Evolutionary conservation across 129 eudicot species (phyloP).

Genomic region (Saussurea involucrata): DNA sequence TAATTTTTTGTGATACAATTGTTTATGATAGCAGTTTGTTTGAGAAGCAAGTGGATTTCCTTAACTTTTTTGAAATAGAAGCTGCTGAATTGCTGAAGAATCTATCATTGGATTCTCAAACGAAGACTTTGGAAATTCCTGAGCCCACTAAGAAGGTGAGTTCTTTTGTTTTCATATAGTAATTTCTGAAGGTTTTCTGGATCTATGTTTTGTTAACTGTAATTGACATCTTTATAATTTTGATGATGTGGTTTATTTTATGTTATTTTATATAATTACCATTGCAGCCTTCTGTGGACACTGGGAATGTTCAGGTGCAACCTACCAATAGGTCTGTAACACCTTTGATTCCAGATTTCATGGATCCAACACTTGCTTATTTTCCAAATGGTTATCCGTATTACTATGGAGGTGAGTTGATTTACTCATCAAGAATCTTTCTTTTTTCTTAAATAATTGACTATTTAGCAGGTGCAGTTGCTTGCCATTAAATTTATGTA

Average conservation of each 20-base stretch:
- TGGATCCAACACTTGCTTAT: conserved; percentile 55
- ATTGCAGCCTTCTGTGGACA: conserved; percentile 36
- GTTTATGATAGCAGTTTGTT: not conserved
- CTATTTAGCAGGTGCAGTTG: not conserved
- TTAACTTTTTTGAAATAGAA: conserved; percentile 42
- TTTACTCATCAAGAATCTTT: not conserved
- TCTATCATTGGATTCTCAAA: conserved; percentile 60
- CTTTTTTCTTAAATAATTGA: not conserved
- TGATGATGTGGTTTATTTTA: not conserved
- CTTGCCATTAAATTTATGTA: not conserved
- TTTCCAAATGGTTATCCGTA: conserved; percentile 56
- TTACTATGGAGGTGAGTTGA: conserved; percentile 54
- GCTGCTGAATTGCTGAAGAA: conserved; percentile 75
- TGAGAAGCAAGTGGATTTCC: not conserved
- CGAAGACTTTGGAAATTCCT: conserved; percentile 47
- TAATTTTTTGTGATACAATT: not conserved
- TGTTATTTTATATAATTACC: not conserved
- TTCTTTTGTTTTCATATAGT: not conserved
- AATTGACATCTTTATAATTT: not conserved
- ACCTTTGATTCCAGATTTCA: conserved; percentile 47
- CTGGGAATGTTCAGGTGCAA: conserved; percentile 41
- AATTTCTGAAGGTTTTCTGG: not conserved
- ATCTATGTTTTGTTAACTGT: not conserved
- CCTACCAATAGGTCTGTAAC: conserved; percentile 46
- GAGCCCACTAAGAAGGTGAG: conserved; percentile 72